A percentile compares a stretch with the other conserved stretches of the same genome.
Evolutionary conservation across 2,329 filamentous ascomycete species (phyloP).

Genomic region (Microcera coccophila): DNA sequence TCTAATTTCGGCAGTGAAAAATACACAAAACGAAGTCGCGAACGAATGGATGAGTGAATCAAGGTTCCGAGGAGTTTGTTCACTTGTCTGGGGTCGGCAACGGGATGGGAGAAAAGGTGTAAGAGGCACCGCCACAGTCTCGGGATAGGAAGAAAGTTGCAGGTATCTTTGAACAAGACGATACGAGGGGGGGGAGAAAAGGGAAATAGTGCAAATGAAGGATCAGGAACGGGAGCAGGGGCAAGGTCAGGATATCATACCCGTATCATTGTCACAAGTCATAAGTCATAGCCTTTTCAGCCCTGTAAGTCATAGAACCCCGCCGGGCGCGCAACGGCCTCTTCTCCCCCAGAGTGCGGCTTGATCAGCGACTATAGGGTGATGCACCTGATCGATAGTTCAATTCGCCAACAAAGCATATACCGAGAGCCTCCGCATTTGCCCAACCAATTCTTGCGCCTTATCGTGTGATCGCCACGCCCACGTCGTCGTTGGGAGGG

Average conservation of each 20-base stretch:
- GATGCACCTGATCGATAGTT: no score
- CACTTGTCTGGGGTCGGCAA: slow-evolving; percentile 2
- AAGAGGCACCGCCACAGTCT: background rate
- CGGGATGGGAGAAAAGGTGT: background rate
- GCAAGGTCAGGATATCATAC: background rate
- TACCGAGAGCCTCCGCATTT: no score
- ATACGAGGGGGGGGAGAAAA: background rate
- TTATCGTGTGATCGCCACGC: no score
- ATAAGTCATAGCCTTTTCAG: no score
- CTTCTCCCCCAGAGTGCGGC: no score
- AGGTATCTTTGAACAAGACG: background rate
- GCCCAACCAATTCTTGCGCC: no score
- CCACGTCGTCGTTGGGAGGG: no score
- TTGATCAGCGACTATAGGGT: no score
- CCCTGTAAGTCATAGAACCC: no score
- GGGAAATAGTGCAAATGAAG: background rate
- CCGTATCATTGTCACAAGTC: no score
- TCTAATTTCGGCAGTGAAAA: background rate
- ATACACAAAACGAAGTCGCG: slow-evolving; percentile 1
- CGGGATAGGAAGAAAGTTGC: slow-evolving; percentile 1
- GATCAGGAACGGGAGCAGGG: background rate
- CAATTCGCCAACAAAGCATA: no score
- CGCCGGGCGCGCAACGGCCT: no score
- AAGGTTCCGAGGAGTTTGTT: background rate
- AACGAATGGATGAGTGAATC: background rate